Conservation (phyloP, 2,329 filamentous ascomycete genomes). For the Aureobasidium namibiae region DNA sequence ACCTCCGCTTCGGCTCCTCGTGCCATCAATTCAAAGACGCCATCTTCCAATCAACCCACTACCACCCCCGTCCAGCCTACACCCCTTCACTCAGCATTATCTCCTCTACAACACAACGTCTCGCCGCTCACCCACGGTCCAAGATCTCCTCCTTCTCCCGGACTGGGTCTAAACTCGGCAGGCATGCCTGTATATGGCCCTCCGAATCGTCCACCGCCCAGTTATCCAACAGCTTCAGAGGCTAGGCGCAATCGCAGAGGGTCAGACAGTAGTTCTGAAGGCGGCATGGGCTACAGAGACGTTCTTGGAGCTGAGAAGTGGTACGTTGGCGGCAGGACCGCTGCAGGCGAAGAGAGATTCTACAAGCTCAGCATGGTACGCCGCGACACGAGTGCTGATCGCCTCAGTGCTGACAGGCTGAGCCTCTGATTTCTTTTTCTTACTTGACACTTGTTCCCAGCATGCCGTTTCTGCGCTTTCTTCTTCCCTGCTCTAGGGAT, state of each 20-base stretch:
- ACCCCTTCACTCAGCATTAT: conserved; percentile 33
- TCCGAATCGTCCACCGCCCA: conserved; percentile 25
- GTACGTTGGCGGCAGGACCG: conserved; percentile 72
- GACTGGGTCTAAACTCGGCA: not conserved
- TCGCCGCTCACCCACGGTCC: conserved; percentile 28
- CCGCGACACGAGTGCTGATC: conserved; percentile 63
- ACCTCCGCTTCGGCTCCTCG: conserved; percentile 33
- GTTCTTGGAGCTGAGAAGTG: conserved; percentile 66
- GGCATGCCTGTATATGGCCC: conserved; percentile 26
- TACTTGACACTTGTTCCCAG: not conserved
- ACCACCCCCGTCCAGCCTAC: conserved; percentile 23
- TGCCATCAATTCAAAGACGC: conserved; percentile 41
- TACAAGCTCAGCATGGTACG: conserved; percentile 73
- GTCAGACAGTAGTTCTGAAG: conserved; percentile 67
- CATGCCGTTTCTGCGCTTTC: not conserved
- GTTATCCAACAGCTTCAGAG: conserved; percentile 26
- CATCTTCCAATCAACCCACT: conserved; percentile 14
- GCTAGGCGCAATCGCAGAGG: conserved; percentile 45
- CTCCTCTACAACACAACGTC: conserved; percentile 29
- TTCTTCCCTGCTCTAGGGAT: not conserved
- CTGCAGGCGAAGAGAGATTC: conserved; percentile 69
- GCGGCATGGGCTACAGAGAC: conserved; percentile 62
- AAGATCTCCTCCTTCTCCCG: conserved; percentile 25
- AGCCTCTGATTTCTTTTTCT: conserved; percentile 50
- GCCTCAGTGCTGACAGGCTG: conserved; percentile 65